Percentiles rank a stretch among this genome's conserved stretches.
phyloP scores from a whole-genome alignment of 331 rosid species.

The Phaseolus coccineus region DNA sequence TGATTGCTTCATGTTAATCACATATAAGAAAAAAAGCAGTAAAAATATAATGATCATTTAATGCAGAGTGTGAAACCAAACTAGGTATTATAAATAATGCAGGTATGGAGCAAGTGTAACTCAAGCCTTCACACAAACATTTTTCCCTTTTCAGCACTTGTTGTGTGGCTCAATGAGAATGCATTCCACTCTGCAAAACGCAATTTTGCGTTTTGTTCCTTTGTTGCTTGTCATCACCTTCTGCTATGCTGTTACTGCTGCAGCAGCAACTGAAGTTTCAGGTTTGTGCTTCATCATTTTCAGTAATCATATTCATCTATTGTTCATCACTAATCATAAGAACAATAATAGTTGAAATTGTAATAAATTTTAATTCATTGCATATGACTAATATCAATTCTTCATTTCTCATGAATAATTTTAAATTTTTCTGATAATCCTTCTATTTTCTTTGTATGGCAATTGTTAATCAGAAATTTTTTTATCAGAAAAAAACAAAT shows the following conservation, averaged over 20 bases:
- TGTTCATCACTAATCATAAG: not conserved
- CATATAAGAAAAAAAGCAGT: not conserved
- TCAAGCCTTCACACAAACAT: constrained; percentile 23
- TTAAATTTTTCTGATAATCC: too few relatives aligned
- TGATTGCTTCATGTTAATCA: too few relatives aligned
- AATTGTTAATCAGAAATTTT: too few relatives aligned
- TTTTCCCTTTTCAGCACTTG: constrained; percentile 5
- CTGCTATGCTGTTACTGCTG: constrained; percentile 31
- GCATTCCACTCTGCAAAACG: constrained; percentile 7
- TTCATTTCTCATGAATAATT: too few relatives aligned
- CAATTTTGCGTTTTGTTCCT: constrained; percentile 36
- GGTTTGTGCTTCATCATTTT: constrained; percentile 27
- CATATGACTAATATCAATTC: too few relatives aligned
- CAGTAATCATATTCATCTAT: not conserved
- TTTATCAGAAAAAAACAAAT: too few relatives aligned
- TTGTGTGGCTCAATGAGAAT: constrained; percentile 40
- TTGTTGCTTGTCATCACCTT: constrained; percentile 40
- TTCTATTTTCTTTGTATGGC: too few relatives aligned
- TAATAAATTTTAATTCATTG: not conserved
- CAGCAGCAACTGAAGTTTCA: constrained; percentile 38
- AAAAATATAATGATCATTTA: not conserved
- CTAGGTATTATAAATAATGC: constrained; percentile 44
- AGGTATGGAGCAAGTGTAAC: constrained; percentile 14
- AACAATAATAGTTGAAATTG: not conserved
- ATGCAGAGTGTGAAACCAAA: not conserved